A percentile compares a stretch with the other conserved stretches of the same genome.
Evolutionary conservation across 2,329 filamentous ascomycete species (phyloP).

Genomic region (Chaetomiaceae sp.): DNA sequence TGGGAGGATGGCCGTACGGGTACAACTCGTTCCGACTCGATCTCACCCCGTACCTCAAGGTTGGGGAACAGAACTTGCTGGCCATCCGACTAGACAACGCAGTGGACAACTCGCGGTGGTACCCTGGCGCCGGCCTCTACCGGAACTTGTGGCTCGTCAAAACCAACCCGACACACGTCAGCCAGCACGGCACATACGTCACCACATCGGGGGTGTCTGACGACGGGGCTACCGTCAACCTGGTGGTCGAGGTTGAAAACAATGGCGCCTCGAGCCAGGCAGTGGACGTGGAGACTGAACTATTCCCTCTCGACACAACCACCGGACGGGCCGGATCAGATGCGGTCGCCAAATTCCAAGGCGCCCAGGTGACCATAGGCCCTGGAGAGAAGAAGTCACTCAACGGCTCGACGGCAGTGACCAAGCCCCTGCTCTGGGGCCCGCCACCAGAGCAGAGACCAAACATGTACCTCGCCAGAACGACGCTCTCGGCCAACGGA

Average conservation of each 20-base stretch:
- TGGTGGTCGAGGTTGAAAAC: constrained; percentile 45
- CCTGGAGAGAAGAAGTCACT: constrained; percentile 22
- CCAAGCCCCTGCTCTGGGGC: constrained; percentile 44
- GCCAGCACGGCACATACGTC: constrained; percentile 46
- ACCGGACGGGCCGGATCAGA: not conserved
- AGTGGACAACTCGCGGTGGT: constrained; percentile 46
- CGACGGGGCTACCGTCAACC: constrained; percentile 39
- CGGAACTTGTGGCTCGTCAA: constrained; percentile 51
- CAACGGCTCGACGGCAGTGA: constrained; percentile 32
- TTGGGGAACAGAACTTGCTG: constrained; percentile 36
- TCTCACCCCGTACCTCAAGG: constrained; percentile 39
- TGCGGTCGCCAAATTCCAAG: not conserved
- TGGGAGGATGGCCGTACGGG: constrained; percentile 48
- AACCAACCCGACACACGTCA: constrained; percentile 42
- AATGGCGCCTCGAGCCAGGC: constrained; percentile 29
- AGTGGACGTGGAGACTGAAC: constrained; percentile 31
- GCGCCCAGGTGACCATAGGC: not conserved
- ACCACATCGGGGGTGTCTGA: constrained; percentile 42
- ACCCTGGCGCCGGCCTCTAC: constrained; percentile 50
- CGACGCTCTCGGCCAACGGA: constrained; percentile 31
- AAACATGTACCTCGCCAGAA: constrained; percentile 45
- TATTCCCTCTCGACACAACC: not conserved
- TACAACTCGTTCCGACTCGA: constrained; percentile 49
- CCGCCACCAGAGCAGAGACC: constrained; percentile 42
- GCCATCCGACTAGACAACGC: constrained; percentile 50